Conservation (phyloP, 2,329 filamentous ascomycete genomes). For the Metarhizium sp. region DNA sequence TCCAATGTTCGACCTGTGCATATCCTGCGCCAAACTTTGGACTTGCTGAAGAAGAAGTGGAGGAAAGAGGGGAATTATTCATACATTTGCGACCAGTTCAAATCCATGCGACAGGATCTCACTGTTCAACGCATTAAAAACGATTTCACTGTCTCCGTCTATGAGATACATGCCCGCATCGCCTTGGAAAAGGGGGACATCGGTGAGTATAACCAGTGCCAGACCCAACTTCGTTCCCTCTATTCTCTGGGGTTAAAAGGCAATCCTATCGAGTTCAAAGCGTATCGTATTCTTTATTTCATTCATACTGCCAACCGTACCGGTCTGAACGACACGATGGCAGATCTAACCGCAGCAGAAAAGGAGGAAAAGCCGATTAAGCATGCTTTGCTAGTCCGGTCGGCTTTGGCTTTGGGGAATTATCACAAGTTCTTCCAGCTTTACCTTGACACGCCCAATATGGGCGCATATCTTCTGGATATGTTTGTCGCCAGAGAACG, state of each 20-base stretch:
- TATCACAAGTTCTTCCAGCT: conserved; percentile 98
- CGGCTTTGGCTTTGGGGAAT: conserved; percentile 84
- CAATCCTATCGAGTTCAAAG: conserved; percentile 91
- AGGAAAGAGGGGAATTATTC: conserved; percentile 85
- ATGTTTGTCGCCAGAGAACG: conserved; percentile 96
- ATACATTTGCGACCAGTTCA: conserved; percentile 99
- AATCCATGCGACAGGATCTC: conserved; percentile 93
- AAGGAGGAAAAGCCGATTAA: conserved; percentile 77
- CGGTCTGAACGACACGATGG: conserved; percentile 94
- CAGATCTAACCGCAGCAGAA: conserved; percentile 97
- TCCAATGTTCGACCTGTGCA: conserved; percentile 78
- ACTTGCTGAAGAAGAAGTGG: conserved; percentile 91
- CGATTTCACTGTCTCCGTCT: conserved; percentile 91
- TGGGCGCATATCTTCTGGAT: conserved; percentile 98
- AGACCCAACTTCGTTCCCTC: conserved; percentile 89
- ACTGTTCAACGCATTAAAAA: conserved; percentile 97
- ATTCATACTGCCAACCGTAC: conserved; percentile 98
- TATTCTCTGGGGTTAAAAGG: conserved; percentile 83
- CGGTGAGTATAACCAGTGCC: conserved; percentile 99
- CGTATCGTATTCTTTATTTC: conserved; percentile 98
- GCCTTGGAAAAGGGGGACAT: conserved; percentile 96
- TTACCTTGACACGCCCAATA: conserved; percentile 87
- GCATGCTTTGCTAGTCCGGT: conserved; percentile 86
- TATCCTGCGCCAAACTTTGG: conserved; percentile 74
- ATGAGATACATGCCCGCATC: conserved; percentile 96